Conservation (phyloP, 768 basidiomycete species). For the Dioszegia aurantiaca region DNA sequence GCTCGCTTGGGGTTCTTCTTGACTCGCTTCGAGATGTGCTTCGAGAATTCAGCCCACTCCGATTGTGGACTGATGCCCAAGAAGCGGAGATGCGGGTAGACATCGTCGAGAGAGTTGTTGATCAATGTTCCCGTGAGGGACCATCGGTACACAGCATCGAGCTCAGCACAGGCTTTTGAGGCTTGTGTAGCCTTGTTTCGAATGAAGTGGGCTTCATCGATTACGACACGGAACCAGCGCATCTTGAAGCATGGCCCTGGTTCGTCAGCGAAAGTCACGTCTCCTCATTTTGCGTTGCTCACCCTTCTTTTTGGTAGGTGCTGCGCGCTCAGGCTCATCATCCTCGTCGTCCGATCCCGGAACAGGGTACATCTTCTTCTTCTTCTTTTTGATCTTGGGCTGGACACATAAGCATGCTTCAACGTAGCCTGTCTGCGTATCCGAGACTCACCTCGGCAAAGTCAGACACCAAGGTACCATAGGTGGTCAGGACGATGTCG, state of each 20-base stretch:
- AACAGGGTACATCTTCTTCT: constrained; percentile 55
- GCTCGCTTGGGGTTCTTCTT: constrained; percentile 56
- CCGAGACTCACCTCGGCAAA: constrained; percentile 17
- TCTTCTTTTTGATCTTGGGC: constrained; percentile 55
- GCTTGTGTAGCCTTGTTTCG: constrained; percentile 55
- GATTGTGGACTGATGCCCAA: constrained; percentile 53
- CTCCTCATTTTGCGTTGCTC: neutral
- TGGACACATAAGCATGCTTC: no score
- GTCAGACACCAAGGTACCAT: constrained; percentile 67
- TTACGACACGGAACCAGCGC: constrained; percentile 67
- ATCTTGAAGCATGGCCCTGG: constrained; percentile 62
- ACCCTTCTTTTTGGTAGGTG: constrained; percentile 50
- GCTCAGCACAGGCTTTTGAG: constrained; percentile 48
- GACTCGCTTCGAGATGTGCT: constrained; percentile 52
- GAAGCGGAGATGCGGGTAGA: constrained; percentile 57
- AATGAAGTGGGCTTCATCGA: constrained; percentile 62
- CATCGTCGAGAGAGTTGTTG: constrained; percentile 63
- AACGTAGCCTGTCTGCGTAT: no score
- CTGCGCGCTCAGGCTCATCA: constrained; percentile 18
- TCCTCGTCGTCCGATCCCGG: constrained; percentile 45
- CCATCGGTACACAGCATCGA: constrained; percentile 59
- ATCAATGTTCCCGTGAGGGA: constrained; percentile 62
- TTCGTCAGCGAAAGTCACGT: constrained; percentile 5
- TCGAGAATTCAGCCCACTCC: constrained; percentile 66
- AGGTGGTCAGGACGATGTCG: constrained; percentile 70